These are phyloP conservation scores for Phytophthora tubulina DNA, from an alignment of 352 stramenopile species.

Conservation along the genomic window DNA sequence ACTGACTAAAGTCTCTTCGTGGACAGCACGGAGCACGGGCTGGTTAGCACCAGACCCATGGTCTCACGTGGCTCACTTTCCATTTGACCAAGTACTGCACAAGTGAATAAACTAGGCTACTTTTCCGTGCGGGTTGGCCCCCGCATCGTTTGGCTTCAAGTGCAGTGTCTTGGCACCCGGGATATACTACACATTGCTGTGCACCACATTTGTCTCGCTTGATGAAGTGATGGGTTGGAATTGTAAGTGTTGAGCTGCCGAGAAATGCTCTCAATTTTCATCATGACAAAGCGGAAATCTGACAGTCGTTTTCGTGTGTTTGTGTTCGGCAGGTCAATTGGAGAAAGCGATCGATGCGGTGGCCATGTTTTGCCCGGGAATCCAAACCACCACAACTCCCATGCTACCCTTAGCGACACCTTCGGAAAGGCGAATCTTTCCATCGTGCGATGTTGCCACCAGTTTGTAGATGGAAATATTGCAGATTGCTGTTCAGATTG, in stretches of 20 bases:
- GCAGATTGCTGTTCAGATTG: not conserved
- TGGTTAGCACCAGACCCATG: too few species aligned
- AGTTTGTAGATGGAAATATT: not conserved
- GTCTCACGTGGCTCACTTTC: too few species aligned
- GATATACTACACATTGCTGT: not conserved
- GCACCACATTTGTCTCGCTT: not conserved
- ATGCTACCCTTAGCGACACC: not conserved
- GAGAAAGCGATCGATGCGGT: not conserved
- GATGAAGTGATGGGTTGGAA: not conserved
- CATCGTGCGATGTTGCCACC: not conserved
- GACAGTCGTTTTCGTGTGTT: slow-evolving; percentile 12
- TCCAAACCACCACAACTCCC: slow-evolving; percentile 6
- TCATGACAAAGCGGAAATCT: slow-evolving; percentile 10
- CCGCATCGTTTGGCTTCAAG: too few species aligned
- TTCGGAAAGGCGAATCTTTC: not conserved
- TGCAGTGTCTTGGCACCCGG: too few species aligned
- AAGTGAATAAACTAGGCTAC: too few species aligned
- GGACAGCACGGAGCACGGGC: too few species aligned
- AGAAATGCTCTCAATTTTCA: not conserved
- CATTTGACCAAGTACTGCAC: too few species aligned
- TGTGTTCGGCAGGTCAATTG: slow-evolving; percentile 1
- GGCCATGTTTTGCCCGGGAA: slow-evolving; percentile 1
- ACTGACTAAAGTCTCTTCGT: too few species aligned
- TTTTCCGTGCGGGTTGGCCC: too few species aligned
- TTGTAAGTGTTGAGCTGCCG: not conserved